Evolutionary conservation across 1,139 yeast genomes (phyloP).

Genomic region (Zygosaccharomyces sapae): DNA sequence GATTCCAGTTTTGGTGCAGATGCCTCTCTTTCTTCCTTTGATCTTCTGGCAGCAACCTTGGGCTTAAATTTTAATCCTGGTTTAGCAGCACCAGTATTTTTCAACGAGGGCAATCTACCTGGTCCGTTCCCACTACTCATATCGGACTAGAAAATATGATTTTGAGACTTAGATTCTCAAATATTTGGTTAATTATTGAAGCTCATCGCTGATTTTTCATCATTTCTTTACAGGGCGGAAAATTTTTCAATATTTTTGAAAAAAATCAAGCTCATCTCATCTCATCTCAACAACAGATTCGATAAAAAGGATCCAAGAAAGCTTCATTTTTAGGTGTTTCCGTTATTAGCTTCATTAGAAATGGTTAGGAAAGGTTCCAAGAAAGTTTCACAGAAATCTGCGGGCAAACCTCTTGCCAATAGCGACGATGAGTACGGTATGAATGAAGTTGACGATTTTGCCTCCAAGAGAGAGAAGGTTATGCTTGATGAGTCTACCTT

Average conservation of each 20-base stretch:
- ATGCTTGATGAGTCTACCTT: constrained; percentile 56
- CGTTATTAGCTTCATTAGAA: background rate
- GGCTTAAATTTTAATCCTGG: constrained; percentile 70
- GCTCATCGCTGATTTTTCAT: constrained; percentile 16
- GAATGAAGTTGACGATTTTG: constrained; percentile 72
- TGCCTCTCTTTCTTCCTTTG: constrained; percentile 78
- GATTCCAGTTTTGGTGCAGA: constrained; percentile 59
- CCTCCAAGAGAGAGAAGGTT: constrained; percentile 57
- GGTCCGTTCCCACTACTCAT: constrained; percentile 26
- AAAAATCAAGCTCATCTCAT: constrained; percentile 16
- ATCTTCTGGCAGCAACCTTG: constrained; percentile 73
- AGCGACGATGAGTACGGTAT: constrained; percentile 37
- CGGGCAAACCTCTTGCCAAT: background rate
- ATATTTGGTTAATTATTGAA: constrained; percentile 3
- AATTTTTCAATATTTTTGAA: constrained; percentile 12
- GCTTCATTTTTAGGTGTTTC: background rate
- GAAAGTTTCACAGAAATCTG: constrained; percentile 4
- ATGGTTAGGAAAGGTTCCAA: constrained; percentile 14
- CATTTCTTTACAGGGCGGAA: constrained; percentile 6
- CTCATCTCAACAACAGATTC: constrained; percentile 4
- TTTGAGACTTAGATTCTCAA: background rate
- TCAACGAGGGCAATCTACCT: constrained; percentile 35
- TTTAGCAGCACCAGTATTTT: constrained; percentile 35
- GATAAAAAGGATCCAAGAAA: background rate
- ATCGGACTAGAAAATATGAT: background rate